A percentile compares a stretch with the other conserved stretches of the same genome.
phyloP scores from a whole-genome alignment of 202 grass and related monocot species.

The Panicum hallii region DNA sequence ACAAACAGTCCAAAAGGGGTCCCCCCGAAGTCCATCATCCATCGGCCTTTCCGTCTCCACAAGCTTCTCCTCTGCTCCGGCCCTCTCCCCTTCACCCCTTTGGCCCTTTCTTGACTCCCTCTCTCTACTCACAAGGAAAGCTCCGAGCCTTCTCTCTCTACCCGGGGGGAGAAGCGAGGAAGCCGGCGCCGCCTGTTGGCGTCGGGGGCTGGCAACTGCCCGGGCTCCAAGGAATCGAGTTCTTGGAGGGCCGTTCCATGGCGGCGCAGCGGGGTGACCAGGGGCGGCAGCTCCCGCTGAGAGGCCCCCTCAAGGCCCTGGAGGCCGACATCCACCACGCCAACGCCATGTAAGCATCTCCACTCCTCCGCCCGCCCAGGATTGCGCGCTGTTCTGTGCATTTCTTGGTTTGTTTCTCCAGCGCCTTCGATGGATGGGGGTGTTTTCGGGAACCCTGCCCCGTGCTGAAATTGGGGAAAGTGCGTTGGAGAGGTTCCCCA shows the following conservation, averaged over 20 bases:
- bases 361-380: neutral
- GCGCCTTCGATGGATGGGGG: neutral
- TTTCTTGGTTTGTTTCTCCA: neutral
- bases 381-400: neutral
- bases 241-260: conserved; percentile 46
- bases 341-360: conserved; percentile 67
- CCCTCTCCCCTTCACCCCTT: neutral
- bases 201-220: neutral
- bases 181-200: conserved; percentile 12
- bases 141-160: conserved; percentile 16
- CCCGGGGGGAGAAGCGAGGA: neutral
- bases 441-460: neutral
- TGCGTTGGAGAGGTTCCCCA: neutral
- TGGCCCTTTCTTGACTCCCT: conserved; percentile 1
- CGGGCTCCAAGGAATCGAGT: conserved; percentile 10
- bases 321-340: conserved; percentile 85
- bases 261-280: conserved; percentile 47
- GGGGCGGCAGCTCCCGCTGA: conserved; percentile 58
- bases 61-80: conserved; percentile 36
- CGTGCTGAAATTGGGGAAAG: conserved; percentile 19
- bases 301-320: conserved; percentile 73
- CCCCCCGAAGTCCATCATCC: neutral
- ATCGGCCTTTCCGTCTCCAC: conserved; percentile 42
- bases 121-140: conserved; percentile 19
- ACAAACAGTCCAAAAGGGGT: neutral